A percentile compares a stretch with the other conserved stretches of the same genome.
Evolutionary conservation across 805 yeast species (phyloP).

Genomic region (Yarrowia sp.): DNA sequence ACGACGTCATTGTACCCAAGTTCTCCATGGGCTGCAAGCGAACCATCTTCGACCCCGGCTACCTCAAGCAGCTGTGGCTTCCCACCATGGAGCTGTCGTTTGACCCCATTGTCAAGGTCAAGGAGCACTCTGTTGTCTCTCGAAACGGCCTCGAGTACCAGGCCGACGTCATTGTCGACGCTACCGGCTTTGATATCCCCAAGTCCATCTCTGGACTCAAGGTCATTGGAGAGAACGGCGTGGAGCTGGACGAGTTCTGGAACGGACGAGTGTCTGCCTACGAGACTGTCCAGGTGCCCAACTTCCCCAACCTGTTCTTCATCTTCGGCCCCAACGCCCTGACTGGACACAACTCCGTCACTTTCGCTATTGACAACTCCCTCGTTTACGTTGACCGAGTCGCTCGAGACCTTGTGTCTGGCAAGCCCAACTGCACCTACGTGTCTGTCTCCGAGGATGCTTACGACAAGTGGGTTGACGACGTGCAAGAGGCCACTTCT

Average conservation of each 20-base stretch:
- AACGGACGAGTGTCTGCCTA: constrained; percentile 40
- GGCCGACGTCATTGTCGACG: constrained; percentile 43
- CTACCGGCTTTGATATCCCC: constrained; percentile 41
- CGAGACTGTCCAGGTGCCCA: constrained; percentile 41
- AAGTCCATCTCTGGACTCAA: constrained; percentile 31
- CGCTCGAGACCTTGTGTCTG: constrained; percentile 30
- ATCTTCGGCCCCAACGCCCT: constrained; percentile 42
- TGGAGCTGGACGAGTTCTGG: constrained; percentile 30
- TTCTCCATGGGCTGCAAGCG: constrained; percentile 42
- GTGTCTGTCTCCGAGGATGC: constrained; percentile 41
- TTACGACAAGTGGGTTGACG: constrained; percentile 40
- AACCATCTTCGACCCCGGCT: constrained; percentile 41
- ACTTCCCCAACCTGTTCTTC: constrained; percentile 42
- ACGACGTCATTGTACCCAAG: constrained; percentile 40
- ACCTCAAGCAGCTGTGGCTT: constrained; percentile 38
- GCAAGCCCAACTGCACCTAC: constrained; percentile 27
- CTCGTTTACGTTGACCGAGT: constrained; percentile 40
- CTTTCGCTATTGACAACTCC: constrained; percentile 41
- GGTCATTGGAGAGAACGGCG: constrained; percentile 40
- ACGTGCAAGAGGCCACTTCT: constrained; percentile 36
- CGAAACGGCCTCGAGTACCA: constrained; percentile 41
- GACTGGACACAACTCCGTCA: constrained; percentile 42
- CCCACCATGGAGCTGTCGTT: constrained; percentile 40
- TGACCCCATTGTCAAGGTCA: constrained; percentile 40
- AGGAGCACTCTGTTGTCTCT: constrained; percentile 41